Base-by-base conservation (phyloP, 805 yeast species). In the Saccharomycopsis selenospora region DNA sequence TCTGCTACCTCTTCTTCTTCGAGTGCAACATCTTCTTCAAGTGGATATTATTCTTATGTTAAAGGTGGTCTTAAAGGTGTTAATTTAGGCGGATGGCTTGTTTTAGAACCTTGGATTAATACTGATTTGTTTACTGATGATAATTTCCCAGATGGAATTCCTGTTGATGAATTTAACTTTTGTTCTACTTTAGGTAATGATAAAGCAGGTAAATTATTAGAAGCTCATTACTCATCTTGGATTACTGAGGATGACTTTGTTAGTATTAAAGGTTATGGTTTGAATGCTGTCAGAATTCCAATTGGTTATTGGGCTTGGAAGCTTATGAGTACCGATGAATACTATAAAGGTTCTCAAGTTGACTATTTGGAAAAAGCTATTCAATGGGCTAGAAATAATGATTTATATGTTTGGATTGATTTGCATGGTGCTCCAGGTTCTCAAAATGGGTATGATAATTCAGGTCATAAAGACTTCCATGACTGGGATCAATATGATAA, bases 361-460 rank as follows among this genome's bases (percentile, higher is more conserved):
- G 65, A 68, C 4, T 85, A 83, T 58, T 65, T 86, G 49, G 77
- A 82, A 42, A 65, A 75, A 48, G 85, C 88, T 1, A 66, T 86
- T 40, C 74, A 68, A 40, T 86, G 95, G 95, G 79, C 85, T 17
- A 64, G 76, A 20, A 67, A 69, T 42, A 64, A 80, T 56, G 81
- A 71, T 10, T 65, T 86, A 53, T 76, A 82, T 50, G 83, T 81
- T 4, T 77, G 85, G 80, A 67, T 86, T 46, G 95, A 86, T 60
- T 65, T 86, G 44, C 95, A 86, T 58, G 89, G 93, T 13, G 80
- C 76, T 5, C 93, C 95, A 5, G 93, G 91, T 0, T 81, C 91
- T 1, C 95, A 86, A 59, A 86, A 86, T 62, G 95, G 95, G 11
- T 85, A 85, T 68, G 91, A 85, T 59, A 86, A 85, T 56, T 79